Evolutionary conservation across 139 green algal species (phyloP), one percentile per base, ranked within the genome.

Genomic region (Yamagishiella unicocca): DNA sequence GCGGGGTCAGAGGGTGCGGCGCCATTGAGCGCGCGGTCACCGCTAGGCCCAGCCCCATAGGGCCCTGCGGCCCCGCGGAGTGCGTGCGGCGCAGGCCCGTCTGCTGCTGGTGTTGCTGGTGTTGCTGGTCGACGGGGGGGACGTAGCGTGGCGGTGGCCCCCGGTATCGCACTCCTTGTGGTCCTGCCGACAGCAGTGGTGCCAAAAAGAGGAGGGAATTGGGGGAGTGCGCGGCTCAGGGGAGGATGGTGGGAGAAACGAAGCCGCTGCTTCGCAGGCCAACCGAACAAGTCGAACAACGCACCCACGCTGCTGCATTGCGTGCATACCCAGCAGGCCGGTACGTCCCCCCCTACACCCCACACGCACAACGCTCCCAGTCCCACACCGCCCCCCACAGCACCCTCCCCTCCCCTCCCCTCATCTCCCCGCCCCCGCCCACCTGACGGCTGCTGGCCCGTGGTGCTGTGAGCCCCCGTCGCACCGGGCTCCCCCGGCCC

Each of bases 11-110:
- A 10, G 79, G 79, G 61, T 76, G 79, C 1, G 79, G 79, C 21
- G 79, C 79, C 79, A 85, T 75, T n/a, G 61, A 40, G 29, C 79
- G 79, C 6, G 61, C 79, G 4, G 61, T 85, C 38, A 85, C 61
- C 29, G 42, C n/a, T 17, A 80, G 72, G 1, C 29, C 29, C 43
- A 61, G 40, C 2, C 54, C 54, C 24, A 27, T 38, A 7, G 61
- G 38, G 17, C 40, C 53, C 22, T 35, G 53, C 12, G 38, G 22
- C 1, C 75, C 79, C 0, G 79, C 79, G 10, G 79, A 85, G 29
- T 53, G 79, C 4, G 61, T 46, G 29, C 79, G 79, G 17, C 61
- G 79, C 79, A 85, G 61, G 1, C 61, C 79, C 0, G 76, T 43
- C 72, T 40, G 70, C 38, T 42, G 62, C 29, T 42, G 62, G 50